Base-by-base conservation (phyloP, 352 stramenopile genomes). In the Pythium sp. region DNA sequence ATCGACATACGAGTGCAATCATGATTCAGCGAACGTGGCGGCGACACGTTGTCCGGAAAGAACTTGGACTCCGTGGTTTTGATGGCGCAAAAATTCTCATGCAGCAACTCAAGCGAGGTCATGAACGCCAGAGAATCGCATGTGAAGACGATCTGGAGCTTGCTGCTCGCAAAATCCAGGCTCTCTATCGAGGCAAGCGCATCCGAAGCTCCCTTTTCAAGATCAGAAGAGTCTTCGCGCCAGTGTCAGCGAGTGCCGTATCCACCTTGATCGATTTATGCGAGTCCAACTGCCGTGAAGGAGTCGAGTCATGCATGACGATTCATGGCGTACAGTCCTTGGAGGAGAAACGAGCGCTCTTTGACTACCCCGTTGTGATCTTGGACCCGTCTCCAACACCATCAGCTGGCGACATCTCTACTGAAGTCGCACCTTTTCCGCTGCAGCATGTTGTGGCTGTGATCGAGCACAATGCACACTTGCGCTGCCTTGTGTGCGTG, bases 91-190 rank as follows among this genome's bases (percentile, higher is more conserved):
- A 75, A 2, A n/a, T 84, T n/a, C 58, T 87, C 43, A 38, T 88
- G 12, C 73, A 87, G 22, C 77, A 87, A 53, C 68, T 80, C 9
- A 68, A 77, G 28, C 62, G 69, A 15, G 71, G 77, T 22, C 70
- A 85, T 18, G 76, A 86, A 58, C 65, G 64, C 2, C 71, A 79
- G 22, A 49, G 60, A 20, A 9, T 69, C 8, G 61, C 65, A 30
- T 7, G 36, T 61, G 30, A 18, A 14, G 32, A 47, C 1, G 62
- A 80, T 9, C 67, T 80, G 22, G 68, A 79, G 9, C 60, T 61
- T 5, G 78, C 82, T 15, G 82, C 80, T 22, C 66, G 76, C 15
- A 81, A 73, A 57, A 89, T 91, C 49, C 84, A 93, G 65, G 73
- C 75, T 4, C 63, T 80, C 24, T 89, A 87, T 26, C 79, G 81